Base-by-base conservation (phyloP, 805 yeast species). In the Torulaspora maleeae region DNA sequence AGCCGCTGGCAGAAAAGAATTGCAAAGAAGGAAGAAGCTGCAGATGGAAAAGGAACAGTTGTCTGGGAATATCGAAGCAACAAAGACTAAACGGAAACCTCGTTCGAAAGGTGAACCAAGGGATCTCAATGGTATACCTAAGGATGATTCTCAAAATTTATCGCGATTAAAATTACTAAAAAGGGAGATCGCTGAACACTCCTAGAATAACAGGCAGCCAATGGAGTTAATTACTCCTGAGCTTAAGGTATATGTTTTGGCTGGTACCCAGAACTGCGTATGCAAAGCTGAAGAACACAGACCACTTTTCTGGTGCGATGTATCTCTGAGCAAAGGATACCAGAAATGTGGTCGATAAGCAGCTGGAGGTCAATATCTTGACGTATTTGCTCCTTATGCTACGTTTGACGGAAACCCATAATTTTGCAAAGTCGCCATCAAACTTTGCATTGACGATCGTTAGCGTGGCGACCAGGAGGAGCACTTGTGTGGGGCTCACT, bases 1-100 rank as follows among this genome's bases (percentile, higher is more conserved):
- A 33, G 65, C 60, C 11, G 66, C 65, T 13, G 65, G 66, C 10
- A 58, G 55, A 38, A 61, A 51, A 47, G 64, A 60, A 32, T 35
- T 63, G 30, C 59, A 55, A 39, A 56, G 59, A 44, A 50, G 63
- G 36, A 58, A 54, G 34, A 56, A 54, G 33, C 32, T 54, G 24
- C 48, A 53, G 27, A 44, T 49, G 40, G 52, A 42, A 27, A 49
- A 52, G 50, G 43, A 50, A 44, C 39, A 54, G 50, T 33, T 42
- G 29, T 10, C 50, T 11, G 28, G 45, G 35, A 45, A 30, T 13
- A 27, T n/a, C 34, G 36, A 37, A 5, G 13, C 28, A n/a, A 17
- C 25, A 17, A 38, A 40, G 19, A 32, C 16, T 11, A 24, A 30
- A 32, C 20, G 25, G 28, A 34, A 46, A 28, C 39, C 32, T 12